Base-by-base conservation (phyloP, 1,284 basidiomycete species). In the Microbotryum scabiosae region DNA sequence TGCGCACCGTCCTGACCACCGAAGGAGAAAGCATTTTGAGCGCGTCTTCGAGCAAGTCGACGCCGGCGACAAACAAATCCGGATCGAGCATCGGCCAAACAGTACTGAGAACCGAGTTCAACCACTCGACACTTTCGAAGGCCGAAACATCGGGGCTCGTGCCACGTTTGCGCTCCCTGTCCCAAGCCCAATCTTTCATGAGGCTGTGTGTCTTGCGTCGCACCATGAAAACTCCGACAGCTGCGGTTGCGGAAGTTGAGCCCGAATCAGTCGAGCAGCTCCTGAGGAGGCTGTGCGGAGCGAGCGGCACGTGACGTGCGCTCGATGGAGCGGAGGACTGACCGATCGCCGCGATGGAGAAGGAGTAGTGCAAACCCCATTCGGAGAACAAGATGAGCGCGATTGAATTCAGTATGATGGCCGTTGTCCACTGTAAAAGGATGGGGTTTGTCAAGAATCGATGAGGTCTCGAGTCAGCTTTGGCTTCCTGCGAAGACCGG, bases 41-140 rank as follows among this genome's bases (percentile, higher is more conserved):
- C 20, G 57, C 61, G 41, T 62, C 61, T 44, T 62, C 61, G 36
- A 62, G 36, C 44, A 62, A 43, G 16, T 62, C 61, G 4, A 59
- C 16, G 2, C 45, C 53, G 5, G 57, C 52, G 12, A 51, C 57
- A 16, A 62, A 51, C 44, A 62, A 30, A 14, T 59, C 46, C 16
- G 51, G 57, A 28, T 62, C 61, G 3, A 62, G 14, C 7, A 59
- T 59, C 2, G 56, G 56, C 61, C 61, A 62, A 2, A 59, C 26
- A 2, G 20, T 12, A 6, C 20, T 28, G 26, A 62, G 18, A 18
- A 58, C 16, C 16, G 28, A 49, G 25, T 62, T 59, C 32, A 62
- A n/a, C 61, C 61, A 62, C 5, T 55, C 57, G 9, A 53, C 57
- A 9, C 26, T 45, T 16, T 62, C 61, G 51, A 36, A 58, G 10